Conservation (phyloP, 441 rosid genomes). For the Gossypium aridum region DNA sequence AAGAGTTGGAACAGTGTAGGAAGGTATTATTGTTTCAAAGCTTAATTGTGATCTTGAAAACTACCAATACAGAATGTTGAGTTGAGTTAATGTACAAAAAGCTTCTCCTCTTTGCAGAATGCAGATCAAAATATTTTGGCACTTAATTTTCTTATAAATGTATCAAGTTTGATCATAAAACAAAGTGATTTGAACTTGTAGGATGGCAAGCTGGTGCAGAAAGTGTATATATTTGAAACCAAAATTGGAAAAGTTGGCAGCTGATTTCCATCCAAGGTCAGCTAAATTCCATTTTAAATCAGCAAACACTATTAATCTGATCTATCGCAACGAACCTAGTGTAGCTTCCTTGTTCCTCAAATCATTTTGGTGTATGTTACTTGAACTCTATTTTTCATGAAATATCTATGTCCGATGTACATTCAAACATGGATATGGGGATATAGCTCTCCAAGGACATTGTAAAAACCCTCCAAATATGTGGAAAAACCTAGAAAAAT, state of each 20-base stretch:
- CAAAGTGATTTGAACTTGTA: slow-evolving; percentile 32
- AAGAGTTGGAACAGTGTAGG: not conserved
- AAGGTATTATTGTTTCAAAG: not conserved
- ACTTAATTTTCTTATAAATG: not conserved
- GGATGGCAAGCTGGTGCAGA: slow-evolving; percentile 97
- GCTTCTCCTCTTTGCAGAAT: not conserved
- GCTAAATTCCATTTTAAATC: slow-evolving; percentile 12
- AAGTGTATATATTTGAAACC: slow-evolving; percentile 87
- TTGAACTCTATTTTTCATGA: not conserved
- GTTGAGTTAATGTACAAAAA: not conserved
- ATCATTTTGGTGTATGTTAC: not conserved
- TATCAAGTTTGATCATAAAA: not conserved
- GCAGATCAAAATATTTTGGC: not conserved
- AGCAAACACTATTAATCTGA: not conserved
- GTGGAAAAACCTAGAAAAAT: no score
- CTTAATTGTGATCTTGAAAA: not conserved
- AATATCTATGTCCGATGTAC: not conserved
- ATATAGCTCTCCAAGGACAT: no score
- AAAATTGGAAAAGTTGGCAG: slow-evolving; percentile 80
- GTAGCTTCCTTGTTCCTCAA: not conserved
- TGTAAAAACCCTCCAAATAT: no score
- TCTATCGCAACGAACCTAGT: not conserved
- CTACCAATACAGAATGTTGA: not conserved
- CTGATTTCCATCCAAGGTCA: slow-evolving; percentile 79
- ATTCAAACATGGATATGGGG: not conserved